Conservation (phyloP, 2,329 filamentous ascomycete genomes). For the Fusarium mangiferae region DNA sequence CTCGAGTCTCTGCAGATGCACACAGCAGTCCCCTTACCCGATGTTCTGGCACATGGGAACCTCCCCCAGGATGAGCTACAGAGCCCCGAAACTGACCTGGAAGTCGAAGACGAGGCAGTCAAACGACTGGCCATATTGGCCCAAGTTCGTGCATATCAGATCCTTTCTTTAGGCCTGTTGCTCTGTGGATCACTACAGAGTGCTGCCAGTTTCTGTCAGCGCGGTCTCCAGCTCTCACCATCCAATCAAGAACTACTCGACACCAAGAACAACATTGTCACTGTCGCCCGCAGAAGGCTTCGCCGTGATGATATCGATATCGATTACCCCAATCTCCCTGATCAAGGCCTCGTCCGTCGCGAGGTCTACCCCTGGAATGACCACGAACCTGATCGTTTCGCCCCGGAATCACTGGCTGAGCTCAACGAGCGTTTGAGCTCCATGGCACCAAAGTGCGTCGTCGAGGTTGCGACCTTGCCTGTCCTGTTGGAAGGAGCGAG, state of each 20-base stretch:
- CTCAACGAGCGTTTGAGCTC: constrained; percentile 76
- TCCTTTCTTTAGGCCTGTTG: constrained; percentile 67
- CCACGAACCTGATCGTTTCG: constrained; percentile 76
- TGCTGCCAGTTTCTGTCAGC: constrained; percentile 71
- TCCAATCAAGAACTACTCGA: constrained; percentile 65
- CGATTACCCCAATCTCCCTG: constrained; percentile 65
- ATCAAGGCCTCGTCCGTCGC: constrained; percentile 74
- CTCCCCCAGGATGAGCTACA: constrained; percentile 51
- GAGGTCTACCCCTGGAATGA: constrained; percentile 78
- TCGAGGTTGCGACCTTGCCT: constrained; percentile 80
- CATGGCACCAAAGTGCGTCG: constrained; percentile 84
- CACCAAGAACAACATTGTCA: constrained; percentile 64
- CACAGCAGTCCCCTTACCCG: constrained; percentile 51
- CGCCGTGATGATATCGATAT: constrained; percentile 59
- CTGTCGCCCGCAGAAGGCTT: constrained; percentile 61
- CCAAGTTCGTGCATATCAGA: constrained; percentile 68
- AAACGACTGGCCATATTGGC: constrained; percentile 58
- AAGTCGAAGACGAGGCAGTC: constrained; percentile 48
- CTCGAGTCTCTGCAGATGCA: constrained; percentile 59
- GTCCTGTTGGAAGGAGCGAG: constrained; percentile 70
- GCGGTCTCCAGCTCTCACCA: constrained; percentile 67
- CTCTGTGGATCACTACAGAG: constrained; percentile 76
- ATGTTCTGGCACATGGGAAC: constrained; percentile 58
- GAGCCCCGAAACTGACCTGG: constrained; percentile 47
- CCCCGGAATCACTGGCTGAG: constrained; percentile 72